These are phyloP conservation scores for Triticum monococcum DNA, from an alignment of 176 grass and related monocot genomes.

Conservation along the genomic window DNA sequence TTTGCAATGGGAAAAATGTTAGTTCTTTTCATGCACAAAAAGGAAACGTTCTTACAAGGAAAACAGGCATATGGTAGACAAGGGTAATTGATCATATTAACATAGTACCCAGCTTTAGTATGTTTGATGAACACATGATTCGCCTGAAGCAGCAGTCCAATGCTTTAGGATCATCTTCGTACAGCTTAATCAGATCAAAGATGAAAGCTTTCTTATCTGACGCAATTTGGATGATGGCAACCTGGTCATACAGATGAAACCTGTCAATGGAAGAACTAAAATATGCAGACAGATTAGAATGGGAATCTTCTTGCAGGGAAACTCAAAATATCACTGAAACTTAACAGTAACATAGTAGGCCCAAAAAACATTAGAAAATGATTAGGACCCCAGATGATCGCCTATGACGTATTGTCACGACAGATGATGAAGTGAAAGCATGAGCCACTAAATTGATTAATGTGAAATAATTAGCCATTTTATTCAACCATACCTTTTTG, in stretches of 20 bases:
- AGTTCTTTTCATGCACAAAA: conserved; percentile 3
- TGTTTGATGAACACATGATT: conserved; percentile 88
- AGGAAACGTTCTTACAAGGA: not conserved
- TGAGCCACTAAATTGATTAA: not conserved
- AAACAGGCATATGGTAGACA: conserved; percentile 16
- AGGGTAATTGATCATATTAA: conserved; percentile 14
- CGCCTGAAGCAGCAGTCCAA: conserved; percentile 78
- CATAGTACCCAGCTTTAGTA: conserved; percentile 85
- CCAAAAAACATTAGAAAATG: conserved; percentile 4
- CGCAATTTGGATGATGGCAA: conserved; percentile 95
- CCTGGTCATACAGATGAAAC: conserved; percentile 48
- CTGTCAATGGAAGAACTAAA: not conserved
- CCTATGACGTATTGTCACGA: not conserved
- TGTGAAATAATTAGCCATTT: conserved; percentile 8
- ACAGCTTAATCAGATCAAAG: conserved; percentile 97
- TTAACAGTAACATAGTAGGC: not conserved
- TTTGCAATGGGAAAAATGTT: conserved; percentile 19
- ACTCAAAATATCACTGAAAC: conserved; percentile 9
- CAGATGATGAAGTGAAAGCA: not conserved
- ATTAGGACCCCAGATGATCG: conserved; percentile 5
- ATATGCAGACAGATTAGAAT: not conserved
- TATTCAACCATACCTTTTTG: not conserved
- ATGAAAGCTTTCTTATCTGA: conserved; percentile 93
- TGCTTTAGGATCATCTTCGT: conserved; percentile 63
- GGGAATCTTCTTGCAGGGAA: not conserved